A percentile compares a stretch with the other conserved stretches of the same genome.
Conservation (phyloP, 805 yeast genomes). For the Metschnikowia arizonensis region DNA sequence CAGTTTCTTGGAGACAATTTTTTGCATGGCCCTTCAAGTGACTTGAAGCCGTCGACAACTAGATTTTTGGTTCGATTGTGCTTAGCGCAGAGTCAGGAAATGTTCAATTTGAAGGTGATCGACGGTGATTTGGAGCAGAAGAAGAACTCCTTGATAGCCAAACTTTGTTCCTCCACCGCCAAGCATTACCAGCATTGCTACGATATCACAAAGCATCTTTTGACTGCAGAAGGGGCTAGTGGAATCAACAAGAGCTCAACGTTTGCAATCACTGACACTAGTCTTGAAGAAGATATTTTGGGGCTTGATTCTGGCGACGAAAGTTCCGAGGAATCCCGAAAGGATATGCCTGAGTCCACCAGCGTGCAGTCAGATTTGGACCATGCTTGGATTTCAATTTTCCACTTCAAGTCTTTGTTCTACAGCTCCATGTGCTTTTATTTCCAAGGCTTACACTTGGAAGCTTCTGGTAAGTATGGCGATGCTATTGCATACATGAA, state of each 20-base stretch:
- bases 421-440: conserved; percentile 59
- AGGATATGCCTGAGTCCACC: conserved; percentile 11
- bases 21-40: conserved; percentile 82
- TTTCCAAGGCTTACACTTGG: conserved; percentile 53
- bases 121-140: conserved; percentile 45
- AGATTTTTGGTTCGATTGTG: conserved; percentile 59
- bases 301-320: conserved; percentile 9
- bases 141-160: conserved; percentile 71
- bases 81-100: conserved; percentile 88
- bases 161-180: conserved; percentile 63
- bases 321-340: conserved; percentile 10
- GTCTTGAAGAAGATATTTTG: conserved; percentile 25
- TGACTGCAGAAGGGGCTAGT: conserved; percentile 14
- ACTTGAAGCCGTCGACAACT: conserved; percentile 65
- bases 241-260: conserved; percentile 13
- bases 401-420: conserved; percentile 50
- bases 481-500: conserved; percentile 65
- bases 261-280: conserved; percentile 21
- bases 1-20: conserved; percentile 73
- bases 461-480: conserved; percentile 60
- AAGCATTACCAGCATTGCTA: conserved; percentile 50
- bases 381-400: conserved; percentile 47
- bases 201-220: conserved; percentile 35
- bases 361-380: conserved; percentile 29
- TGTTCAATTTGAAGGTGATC: conserved; percentile 62